Evolutionary conservation across 345 rosid species (phyloP).

Genomic region (Dipteronia sinensis): DNA sequence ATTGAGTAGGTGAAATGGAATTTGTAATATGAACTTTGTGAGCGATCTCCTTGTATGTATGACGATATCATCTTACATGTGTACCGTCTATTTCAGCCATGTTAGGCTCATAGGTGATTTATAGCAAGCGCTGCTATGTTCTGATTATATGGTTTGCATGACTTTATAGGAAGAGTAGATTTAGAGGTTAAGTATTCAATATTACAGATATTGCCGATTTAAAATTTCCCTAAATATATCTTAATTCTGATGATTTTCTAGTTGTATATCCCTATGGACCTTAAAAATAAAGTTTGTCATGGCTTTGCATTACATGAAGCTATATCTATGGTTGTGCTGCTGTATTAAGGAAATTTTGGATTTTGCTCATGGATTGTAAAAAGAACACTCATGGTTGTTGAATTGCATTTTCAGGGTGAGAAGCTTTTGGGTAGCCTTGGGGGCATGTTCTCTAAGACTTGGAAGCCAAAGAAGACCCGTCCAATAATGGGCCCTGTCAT

Average conservation of each 20-base stretch:
- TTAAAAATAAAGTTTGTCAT: neutral
- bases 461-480: conserved; percentile 93
- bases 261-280: neutral
- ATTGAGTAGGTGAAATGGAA: conserved; percentile 2
- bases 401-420: conserved; percentile 73
- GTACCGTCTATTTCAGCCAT: neutral
- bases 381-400: conserved; percentile 14
- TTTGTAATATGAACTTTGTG: neutral
- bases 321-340: neutral
- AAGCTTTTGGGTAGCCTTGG: conserved; percentile 96
- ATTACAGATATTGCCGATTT: neutral
- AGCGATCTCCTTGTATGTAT: neutral
- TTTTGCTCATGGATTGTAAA: conserved; percentile 10
- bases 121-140: neutral
- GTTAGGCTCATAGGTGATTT: neutral
- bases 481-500: conserved; percentile 64
- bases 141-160: conserved; percentile 3
- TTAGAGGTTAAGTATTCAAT: neutral
- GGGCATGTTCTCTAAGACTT: conserved; percentile 81
- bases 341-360: neutral
- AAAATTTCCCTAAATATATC: neutral
- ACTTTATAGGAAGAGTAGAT: neutral
- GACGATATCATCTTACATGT: neutral
- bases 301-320: neutral
- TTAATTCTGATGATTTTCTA: neutral